Conservation (phyloP, 1,139 yeast genomes). For the Sugiyamaella sp. region DNA sequence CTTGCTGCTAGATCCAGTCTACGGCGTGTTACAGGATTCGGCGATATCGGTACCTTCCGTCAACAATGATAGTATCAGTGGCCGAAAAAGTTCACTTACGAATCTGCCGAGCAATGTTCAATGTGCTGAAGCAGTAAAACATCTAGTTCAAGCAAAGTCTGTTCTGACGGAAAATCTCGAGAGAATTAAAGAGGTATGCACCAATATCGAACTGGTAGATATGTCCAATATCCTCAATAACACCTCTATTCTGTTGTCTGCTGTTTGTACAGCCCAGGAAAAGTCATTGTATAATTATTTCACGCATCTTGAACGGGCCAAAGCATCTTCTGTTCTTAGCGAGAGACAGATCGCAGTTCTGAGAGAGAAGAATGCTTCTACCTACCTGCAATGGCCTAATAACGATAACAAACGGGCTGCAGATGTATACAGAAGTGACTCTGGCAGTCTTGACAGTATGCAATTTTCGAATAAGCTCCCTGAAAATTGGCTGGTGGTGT, state of each 20-base stretch:
- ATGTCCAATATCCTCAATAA: slow-evolving; percentile 30
- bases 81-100: slow-evolving; percentile 8
- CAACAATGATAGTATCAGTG: slow-evolving; percentile 14
- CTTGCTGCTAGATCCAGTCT: slow-evolving; percentile 48
- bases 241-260: slow-evolving; percentile 38
- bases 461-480: slow-evolving; percentile 44
- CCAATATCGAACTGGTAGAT: slow-evolving; percentile 31
- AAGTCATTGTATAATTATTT: slow-evolving; percentile 11
- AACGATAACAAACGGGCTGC: background rate
- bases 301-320: slow-evolving; percentile 24
- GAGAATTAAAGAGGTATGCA: slow-evolving; percentile 24
- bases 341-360: slow-evolving; percentile 22
- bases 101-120: slow-evolving; percentile 8
- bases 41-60: slow-evolving; percentile 51
- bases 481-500: slow-evolving; percentile 58
- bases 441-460: background rate
- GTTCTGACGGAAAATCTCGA: background rate
- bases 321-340: slow-evolving; percentile 17
- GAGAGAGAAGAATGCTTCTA: background rate
- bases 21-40: slow-evolving; percentile 52
- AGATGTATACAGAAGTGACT: background rate
- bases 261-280: slow-evolving; percentile 29
- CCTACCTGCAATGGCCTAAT: slow-evolving; percentile 14
- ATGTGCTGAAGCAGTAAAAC: slow-evolving; percentile 17
- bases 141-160: slow-evolving; percentile 13